phyloP scores from a whole-genome alignment of 192 early-diverging fungal genomes.

The Backusella mclennaniae region DNA sequence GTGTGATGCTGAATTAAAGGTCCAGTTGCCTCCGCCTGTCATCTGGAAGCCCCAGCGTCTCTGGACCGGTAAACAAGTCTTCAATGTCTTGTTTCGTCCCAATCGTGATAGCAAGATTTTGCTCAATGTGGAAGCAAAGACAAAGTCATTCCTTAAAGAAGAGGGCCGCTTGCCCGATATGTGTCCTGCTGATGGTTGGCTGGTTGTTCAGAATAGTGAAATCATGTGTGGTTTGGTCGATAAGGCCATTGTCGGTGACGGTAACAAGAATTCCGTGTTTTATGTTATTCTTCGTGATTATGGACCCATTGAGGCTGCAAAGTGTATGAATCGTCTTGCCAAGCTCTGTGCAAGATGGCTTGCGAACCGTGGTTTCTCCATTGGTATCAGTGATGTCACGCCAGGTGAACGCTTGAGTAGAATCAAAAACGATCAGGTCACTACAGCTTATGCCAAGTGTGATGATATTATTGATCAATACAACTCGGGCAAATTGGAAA shows the following conservation, averaged over 20 bases:
- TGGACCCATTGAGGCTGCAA: conserved; percentile 80
- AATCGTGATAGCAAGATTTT: conserved; percentile 62
- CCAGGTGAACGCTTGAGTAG: conserved; percentile 74
- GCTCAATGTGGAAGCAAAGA: conserved; percentile 92
- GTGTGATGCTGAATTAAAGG: conserved; percentile 76
- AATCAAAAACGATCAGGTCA: conserved; percentile 79
- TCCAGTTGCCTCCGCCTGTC: conserved; percentile 93
- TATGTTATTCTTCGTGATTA: conserved; percentile 92
- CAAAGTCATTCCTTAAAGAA: conserved; percentile 66
- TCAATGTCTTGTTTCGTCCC: conserved; percentile 86
- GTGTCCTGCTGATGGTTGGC: conserved; percentile 87
- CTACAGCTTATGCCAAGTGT: conserved; percentile 81
- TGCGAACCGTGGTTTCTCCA: conserved; percentile 94
- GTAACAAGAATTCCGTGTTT: conserved; percentile 93
- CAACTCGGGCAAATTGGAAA: conserved; percentile 71
- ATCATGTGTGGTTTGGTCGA: conserved; percentile 92
- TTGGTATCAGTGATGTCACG: conserved; percentile 97
- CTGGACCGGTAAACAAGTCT: conserved; percentile 98
- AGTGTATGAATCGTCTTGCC: conserved; percentile 93
- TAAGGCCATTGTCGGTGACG: conserved; percentile 95
- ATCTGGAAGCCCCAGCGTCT: conserved; percentile 86
- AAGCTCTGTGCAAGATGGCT: conserved; percentile 47
- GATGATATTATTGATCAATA: conserved; percentile 76
- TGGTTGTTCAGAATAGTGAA: conserved; percentile 93
- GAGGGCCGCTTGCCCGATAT: conserved; percentile 64